phyloP scores from a whole-genome alignment of 176 grass and related monocot genomes.

The Ampelocalamus luodianensis region DNA sequence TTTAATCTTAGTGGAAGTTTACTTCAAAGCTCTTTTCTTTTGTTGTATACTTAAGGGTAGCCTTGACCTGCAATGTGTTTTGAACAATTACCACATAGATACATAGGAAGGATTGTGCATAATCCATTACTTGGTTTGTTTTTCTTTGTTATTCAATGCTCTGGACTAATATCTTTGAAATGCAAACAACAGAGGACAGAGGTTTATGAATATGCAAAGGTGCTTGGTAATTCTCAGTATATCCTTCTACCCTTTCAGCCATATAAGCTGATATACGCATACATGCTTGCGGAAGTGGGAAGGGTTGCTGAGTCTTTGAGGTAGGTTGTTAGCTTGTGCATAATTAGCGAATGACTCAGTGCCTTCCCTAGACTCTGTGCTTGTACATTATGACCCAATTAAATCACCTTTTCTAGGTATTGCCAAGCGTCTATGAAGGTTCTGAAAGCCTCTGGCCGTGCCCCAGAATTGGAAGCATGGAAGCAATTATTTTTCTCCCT shows the following conservation, averaged over 20 bases:
- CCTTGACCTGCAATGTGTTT: neutral
- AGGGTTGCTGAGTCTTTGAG: conserved; percentile 86
- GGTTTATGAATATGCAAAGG: conserved; percentile 94
- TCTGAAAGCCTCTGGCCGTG: conserved; percentile 76
- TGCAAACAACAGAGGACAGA: conserved; percentile 81
- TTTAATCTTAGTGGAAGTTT: conserved; percentile 21
- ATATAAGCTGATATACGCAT: conserved; percentile 96
- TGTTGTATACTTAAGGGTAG: neutral
- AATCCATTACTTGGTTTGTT: conserved; percentile 29
- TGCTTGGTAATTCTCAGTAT: conserved; percentile 97
- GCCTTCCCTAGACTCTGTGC: conserved; percentile 14
- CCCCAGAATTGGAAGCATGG: conserved; percentile 92
- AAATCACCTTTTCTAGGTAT: conserved; percentile 65
- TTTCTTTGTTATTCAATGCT: conserved; percentile 25
- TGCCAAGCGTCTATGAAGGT: conserved; percentile 93
- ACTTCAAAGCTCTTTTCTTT: neutral
- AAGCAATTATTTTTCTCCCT: conserved; percentile 80
- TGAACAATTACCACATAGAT: conserved; percentile 30
- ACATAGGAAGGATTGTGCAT: conserved; percentile 20
- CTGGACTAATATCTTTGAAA: conserved; percentile 47
- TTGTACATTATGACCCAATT: conserved; percentile 30
- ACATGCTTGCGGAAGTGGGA: conserved; percentile 96
- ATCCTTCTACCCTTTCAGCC: conserved; percentile 88
- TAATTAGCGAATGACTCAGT: neutral
- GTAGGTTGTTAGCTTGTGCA: conserved; percentile 52